Evolutionary conservation across 2,329 filamentous ascomycete species (phyloP).

Genomic region (Diaporthe destruens): DNA sequence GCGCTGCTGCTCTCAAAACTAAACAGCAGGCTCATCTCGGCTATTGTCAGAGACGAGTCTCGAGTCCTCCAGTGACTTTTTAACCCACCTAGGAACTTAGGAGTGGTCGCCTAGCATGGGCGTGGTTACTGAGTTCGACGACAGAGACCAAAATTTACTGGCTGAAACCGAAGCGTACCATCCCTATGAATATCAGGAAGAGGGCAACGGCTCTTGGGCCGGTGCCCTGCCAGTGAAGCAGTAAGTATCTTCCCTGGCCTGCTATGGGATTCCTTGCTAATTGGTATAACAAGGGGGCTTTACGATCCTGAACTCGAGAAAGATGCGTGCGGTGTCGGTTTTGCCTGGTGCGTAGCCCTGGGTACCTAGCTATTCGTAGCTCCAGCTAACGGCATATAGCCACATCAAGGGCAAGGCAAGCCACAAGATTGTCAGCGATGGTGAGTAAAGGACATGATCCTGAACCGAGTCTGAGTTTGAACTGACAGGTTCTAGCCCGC

Average conservation of each 20-base stretch:
- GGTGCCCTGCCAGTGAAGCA: constrained; percentile 96
- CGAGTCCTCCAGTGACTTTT: constrained; percentile 32
- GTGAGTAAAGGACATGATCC: constrained; percentile 62
- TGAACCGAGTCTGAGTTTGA: background rate
- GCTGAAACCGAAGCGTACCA: constrained; percentile 71
- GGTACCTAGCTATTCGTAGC: background rate
- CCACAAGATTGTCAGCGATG: constrained; percentile 99
- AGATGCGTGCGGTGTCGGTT: constrained; percentile 99
- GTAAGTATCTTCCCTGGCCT: constrained; percentile 56
- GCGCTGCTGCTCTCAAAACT: constrained; percentile 41
- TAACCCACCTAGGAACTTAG: constrained; percentile 36
- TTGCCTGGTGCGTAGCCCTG: constrained; percentile 81
- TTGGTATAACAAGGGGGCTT: constrained; percentile 70
- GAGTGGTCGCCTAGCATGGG: constrained; percentile 76
- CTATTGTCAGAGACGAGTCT: constrained; percentile 24
- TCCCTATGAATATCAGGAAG: constrained; percentile 87
- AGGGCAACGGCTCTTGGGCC: constrained; percentile 91
- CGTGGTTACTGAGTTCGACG: constrained; percentile 75
- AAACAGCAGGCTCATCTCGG: constrained; percentile 36
- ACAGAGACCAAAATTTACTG: constrained; percentile 73
- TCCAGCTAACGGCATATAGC: constrained; percentile 59
- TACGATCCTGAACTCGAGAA: constrained; percentile 97
- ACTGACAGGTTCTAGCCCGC: constrained; percentile 68
- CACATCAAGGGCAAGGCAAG: constrained; percentile 97
- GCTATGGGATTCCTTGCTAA: constrained; percentile 1